phyloP scores from a whole-genome alignment of 805 yeast genomes.

The Hermanozyma aechmeae region DNA sequence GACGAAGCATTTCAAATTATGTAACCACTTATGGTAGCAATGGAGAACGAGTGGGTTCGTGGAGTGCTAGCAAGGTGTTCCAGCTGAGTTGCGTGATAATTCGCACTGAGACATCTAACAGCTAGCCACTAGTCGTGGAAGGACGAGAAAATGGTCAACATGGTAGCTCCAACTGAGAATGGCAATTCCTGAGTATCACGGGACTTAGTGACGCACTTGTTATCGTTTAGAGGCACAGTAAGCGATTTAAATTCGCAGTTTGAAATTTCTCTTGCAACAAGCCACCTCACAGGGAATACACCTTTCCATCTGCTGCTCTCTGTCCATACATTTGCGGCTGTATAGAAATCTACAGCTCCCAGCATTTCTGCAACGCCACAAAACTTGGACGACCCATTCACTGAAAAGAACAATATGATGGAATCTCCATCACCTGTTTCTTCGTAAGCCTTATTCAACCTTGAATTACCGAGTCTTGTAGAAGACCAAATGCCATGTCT shows the following conservation, averaged over 20 bases:
- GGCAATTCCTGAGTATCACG: conserved; percentile 58
- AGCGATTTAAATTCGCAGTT: conserved; percentile 39
- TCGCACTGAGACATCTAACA: no score
- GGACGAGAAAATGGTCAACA: conserved; percentile 41
- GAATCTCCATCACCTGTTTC: conserved; percentile 15
- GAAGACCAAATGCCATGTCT: conserved; percentile 49
- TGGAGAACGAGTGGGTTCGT: no score
- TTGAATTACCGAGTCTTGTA: conserved; percentile 45
- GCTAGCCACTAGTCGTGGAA: no score
- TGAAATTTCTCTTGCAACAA: conserved; percentile 40
- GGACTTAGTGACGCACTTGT: conserved; percentile 46
- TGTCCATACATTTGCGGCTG: conserved; percentile 36
- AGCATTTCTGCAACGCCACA: conserved; percentile 53
- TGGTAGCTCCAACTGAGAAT: conserved; percentile 33
- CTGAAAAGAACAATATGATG: conserved; percentile 46
- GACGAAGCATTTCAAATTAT: no score
- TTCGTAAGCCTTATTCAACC: conserved; percentile 37
- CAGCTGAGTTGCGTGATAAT: no score
- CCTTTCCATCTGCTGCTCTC: conserved; percentile 43
- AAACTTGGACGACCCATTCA: conserved; percentile 47
- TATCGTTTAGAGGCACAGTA: conserved; percentile 35
- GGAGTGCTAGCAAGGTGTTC: no score
- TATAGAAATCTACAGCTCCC: conserved; percentile 23
- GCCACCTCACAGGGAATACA: conserved; percentile 47
- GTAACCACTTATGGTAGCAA: no score